Evolutionary conservation across 331 rosid genomes (phyloP).

Genomic region (Stylosanthes scabra): DNA sequence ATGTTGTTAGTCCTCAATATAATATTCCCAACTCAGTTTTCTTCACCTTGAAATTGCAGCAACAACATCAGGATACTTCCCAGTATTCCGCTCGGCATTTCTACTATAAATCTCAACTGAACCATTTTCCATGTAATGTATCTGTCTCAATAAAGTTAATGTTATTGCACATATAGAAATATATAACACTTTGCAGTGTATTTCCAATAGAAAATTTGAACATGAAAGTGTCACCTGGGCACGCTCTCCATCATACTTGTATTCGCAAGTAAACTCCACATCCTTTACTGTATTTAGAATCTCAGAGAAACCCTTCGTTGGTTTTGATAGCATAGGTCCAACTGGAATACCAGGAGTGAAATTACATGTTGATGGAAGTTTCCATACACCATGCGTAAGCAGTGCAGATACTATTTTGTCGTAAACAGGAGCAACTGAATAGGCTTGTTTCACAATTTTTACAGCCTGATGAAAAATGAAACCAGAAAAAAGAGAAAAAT

Average conservation of each 20-base stretch:
- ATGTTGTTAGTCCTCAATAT: constrained; percentile 30
- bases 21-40: constrained; percentile 23
- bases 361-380: constrained; percentile 68
- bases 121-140: constrained; percentile 87
- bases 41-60: constrained; percentile 72
- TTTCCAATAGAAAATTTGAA: constrained; percentile 22
- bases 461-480: constrained; percentile 73
- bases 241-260: constrained; percentile 96
- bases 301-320: constrained; percentile 85
- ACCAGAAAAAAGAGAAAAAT: constrained; percentile 28
- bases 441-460: constrained; percentile 83
- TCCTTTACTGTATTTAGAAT: constrained; percentile 79
- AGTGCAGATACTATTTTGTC: constrained; percentile 81
- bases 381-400: constrained; percentile 80
- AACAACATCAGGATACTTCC: constrained; percentile 89
- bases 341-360: constrained; percentile 91
- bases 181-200: not conserved
- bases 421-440: constrained; percentile 85
- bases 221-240: constrained; percentile 75
- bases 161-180: constrained; percentile 35
- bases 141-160: constrained; percentile 53
- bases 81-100: constrained; percentile 93
- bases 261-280: constrained; percentile 87
- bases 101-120: constrained; percentile 92
- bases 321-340: constrained; percentile 96